Evolutionary conservation across 1,284 basidiomycete genomes (phyloP).

Genomic region (Boletus coffeatus): DNA sequence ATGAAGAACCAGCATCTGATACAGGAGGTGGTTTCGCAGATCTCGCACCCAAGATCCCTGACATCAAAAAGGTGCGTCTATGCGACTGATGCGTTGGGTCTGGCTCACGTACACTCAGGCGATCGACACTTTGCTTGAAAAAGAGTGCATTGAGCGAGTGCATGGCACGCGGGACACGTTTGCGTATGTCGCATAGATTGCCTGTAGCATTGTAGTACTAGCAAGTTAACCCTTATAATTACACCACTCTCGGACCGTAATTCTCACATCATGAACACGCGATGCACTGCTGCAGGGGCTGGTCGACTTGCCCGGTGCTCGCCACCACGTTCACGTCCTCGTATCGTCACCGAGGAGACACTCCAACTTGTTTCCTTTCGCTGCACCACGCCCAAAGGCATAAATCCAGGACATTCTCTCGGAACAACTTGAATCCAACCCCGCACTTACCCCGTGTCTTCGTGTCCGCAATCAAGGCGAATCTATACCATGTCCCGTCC

Average conservation of each 20-base stretch:
- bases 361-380: conserved; percentile 71
- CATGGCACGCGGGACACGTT: conserved; percentile 79
- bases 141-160: conserved; percentile 95
- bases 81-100: background rate
- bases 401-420: conserved; percentile 73
- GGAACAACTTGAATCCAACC: conserved; percentile 39
- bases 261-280: conserved; percentile 37
- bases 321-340: conserved; percentile 69
- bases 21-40: conserved; percentile 91
- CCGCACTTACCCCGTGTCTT: conserved; percentile 51
- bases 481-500: conserved; percentile 70
- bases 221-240: background rate
- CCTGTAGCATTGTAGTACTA: background rate
- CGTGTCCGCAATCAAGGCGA: conserved; percentile 79
- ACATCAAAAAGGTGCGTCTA: conserved; percentile 79
- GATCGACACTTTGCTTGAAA: conserved; percentile 96
- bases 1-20: conserved; percentile 96
- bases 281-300: conserved; percentile 62
- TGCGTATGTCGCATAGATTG: conserved; percentile 67
- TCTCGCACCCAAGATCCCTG: conserved; percentile 88
- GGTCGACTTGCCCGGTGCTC: conserved; percentile 52
- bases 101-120: conserved; percentile 46
- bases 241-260: background rate
- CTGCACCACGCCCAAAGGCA: conserved; percentile 54
- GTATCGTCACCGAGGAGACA: conserved; percentile 67